Conservation (phyloP, 768 basidiomycete genomes). For the Naganishia vaughanmartiniae region DNA sequence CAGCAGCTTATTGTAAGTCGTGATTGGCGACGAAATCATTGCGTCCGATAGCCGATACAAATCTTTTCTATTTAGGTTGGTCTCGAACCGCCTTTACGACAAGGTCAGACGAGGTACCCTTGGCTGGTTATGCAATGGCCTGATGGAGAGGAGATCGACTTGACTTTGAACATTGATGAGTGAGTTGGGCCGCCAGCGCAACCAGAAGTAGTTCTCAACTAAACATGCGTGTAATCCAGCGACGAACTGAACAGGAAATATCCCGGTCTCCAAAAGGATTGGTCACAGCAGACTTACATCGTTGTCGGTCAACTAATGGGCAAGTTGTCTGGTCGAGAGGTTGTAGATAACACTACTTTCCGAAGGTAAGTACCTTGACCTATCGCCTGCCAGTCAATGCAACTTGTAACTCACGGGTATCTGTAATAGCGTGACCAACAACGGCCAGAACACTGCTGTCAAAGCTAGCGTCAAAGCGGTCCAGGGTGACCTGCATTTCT, state of each 20-base stretch:
- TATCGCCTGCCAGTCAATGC: neutral
- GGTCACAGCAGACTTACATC: slow-evolving; percentile 92
- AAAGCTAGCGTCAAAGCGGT: slow-evolving; percentile 96
- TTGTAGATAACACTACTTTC: slow-evolving; percentile 23
- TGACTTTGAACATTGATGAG: slow-evolving; percentile 90
- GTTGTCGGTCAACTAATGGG: slow-evolving; percentile 87
- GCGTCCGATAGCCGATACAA: neutral
- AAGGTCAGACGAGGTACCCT: slow-evolving; percentile 96
- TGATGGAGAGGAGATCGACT: slow-evolving; percentile 94
- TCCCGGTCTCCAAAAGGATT: slow-evolving; percentile 81
- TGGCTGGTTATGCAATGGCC: slow-evolving; percentile 98
- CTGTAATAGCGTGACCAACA: slow-evolving; percentile 4
- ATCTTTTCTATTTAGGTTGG: slow-evolving; percentile 62
- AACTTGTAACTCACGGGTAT: no score
- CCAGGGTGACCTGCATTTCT: slow-evolving; percentile 94
- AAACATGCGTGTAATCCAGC: slow-evolving; percentile 28
- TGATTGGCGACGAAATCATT: neutral
- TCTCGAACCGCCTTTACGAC: slow-evolving; percentile 86
- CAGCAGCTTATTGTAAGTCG: slow-evolving; percentile 83
- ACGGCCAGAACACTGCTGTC: slow-evolving; percentile 54
- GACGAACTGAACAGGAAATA: slow-evolving; percentile 56
- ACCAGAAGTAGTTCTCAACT: neutral
- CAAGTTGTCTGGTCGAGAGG: slow-evolving; percentile 54
- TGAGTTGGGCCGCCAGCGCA: slow-evolving; percentile 54
- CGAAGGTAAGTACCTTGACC: slow-evolving; percentile 14